Evolutionary conservation across 179 eudicot species (phyloP), one percentile per base, ranked within the genome.

Genomic region (Gypsophila paniculata): DNA sequence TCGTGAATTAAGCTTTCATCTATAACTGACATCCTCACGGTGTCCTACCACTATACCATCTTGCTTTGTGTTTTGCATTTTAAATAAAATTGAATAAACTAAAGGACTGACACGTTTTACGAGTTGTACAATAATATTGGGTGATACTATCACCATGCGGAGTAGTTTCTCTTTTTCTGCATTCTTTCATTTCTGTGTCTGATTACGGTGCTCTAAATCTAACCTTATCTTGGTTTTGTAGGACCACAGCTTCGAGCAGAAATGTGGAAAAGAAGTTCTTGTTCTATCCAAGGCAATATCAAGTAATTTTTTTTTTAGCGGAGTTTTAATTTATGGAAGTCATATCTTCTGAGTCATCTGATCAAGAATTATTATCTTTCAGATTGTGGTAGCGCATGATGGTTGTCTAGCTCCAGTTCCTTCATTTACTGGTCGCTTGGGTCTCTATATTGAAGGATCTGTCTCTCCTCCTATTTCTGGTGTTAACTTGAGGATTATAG

Each of bases 361-460:
- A 77, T 57, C 60, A 15, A 71, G 23, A 52, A 25, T 22, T 59
- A 29, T 12, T 52, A 44, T 49, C 73, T 65, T 26, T 76, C 79
- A 94, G 97, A 86, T 94, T 32, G 74, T 79, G 42, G 91, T 90
- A 60, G 72, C 79, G 59, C 75, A 76, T 52, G 92, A 87, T 87
- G 95, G 95, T 76, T 94, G 99, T 82, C 95, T 87, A 87, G 80
- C 70, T 64, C 70, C 83, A 48, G 73, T 94, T 79, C 88, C 97
- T 78, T 63, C 83, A 59, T 91, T 94, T 81, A 76, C 84, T 74
- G 96, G 95, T 66, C 91, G 97, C 69, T 77, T 84, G 74, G 99
- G 97, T 62, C 82, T 87, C 51, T 94, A 94, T 81, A 90, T 94
- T 74, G 88, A 94, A 86, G 99, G 99, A 78, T 92, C 97, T 65